Evolutionary conservation across 2,329 filamentous ascomycete species (phyloP), one percentile per base, ranked within the genome.

Genomic region (Acephala macrosclerotiorum): DNA sequence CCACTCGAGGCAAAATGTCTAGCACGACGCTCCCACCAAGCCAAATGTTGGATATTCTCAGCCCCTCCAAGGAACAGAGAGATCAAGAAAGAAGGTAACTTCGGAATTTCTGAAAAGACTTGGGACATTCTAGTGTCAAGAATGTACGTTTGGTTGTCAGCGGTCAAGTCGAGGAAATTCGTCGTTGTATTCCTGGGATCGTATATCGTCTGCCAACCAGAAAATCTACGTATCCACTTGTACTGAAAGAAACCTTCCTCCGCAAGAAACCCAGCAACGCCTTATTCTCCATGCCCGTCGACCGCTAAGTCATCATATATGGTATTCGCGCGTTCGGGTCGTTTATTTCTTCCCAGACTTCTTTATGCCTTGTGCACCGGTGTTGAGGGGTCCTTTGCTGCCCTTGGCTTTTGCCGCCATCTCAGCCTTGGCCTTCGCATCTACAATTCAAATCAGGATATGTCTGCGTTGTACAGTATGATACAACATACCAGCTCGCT

Each of bases 281-380:
- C 68, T 35, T 63, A 68, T 61, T 63, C 60, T 65, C 66, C 66
- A 65, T 59, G 61, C 63, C 63, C 55, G 22, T 38, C 36, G 49
- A 49, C 51, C 63, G 45, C 33, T 58, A 47, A 61, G 42, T 60
- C 45, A n/a, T 45, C 33, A 38, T 36, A 29, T 51, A 36, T 36
- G 9, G 18, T 47, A n/a, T 51, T 14, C 53, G 6, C 6, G 25
- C 18, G 14, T 20, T 40, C 38, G 12, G 33, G n/a, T 55, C 36
- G 40, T 66, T 68, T 64, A 97, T 90, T 97, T 97, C 91, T 97
- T 97, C 80, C 94, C 94, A 68, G 92, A 96, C 88, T 97, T 97
- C 90, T 97, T 97, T 84, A 98, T 97, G 69, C 93, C 94, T 82
- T 96, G 93, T 58, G 85, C 80, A 38, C 93, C 94, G 36, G 89